Evolutionary conservation across 225 moss, liverwort and hornwort species (phyloP), one percentile per base, ranked within the genome.

Genomic region (Polytrichum commune): DNA sequence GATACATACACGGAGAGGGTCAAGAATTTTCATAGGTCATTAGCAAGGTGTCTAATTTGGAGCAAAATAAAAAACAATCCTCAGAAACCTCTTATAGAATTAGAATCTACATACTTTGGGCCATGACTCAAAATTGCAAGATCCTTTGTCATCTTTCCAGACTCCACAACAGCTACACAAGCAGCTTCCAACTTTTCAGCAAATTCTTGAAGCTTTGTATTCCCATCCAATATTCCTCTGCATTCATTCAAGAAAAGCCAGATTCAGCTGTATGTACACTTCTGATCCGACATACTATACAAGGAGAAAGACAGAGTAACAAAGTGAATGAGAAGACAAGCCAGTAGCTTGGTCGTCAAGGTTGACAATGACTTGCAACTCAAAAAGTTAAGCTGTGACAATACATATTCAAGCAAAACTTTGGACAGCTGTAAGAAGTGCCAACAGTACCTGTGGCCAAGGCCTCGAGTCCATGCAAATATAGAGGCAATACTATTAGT

Each of bases 401-500:
- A 46, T 46, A 13, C 46, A 46, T 46, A 46, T 46, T 46, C 13
- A 4, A 46, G 46, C 46, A 46, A 16, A 13, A 46, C 13, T 46
- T 46, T 46, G 46, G 16, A 46, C 13, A 16, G 46, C 46, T 46
- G 58, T 58, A n/a, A 58, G 58, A 58, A 58, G 58, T 20, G 58
- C 58, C 20, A 24, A n/a, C 19, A 38, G 66, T 60, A 88, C 89
- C 93, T 82, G 77, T 95, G 95, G 65, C 74, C 55, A 26, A 95
- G 85, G 55, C 95, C 95, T 19, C 89, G 81, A 22, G 92, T 92
- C 95, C 95, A 95, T 53, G 95, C 95, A 86, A 91, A 95, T 62
- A 95, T 95, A n/a, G 95, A 95, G 20, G 95, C 95, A 63, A 95
- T 92, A 73, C 95, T 95, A 80, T 95, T 95, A 19, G 95, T 95